Evolutionary conservation across 768 basidiomycete species (phyloP).

Genomic region (Tulasnella sp.): DNA sequence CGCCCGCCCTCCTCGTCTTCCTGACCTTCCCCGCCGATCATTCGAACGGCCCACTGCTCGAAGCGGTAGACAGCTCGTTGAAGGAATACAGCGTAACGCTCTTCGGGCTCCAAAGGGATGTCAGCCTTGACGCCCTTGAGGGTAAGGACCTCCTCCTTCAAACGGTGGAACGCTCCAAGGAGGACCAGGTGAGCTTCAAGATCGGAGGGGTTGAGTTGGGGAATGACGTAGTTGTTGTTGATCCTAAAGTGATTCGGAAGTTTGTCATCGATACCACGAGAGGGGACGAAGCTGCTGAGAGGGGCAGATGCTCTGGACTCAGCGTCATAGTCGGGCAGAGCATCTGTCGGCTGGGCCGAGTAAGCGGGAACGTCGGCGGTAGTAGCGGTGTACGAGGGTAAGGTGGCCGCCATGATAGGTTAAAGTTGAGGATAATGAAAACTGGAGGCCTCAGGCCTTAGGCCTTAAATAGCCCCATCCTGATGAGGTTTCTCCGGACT

Average conservation of each 20-base stretch:
- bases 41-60: conserved; percentile 17
- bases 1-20: not conserved
- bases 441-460: not conserved
- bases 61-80: conserved; percentile 20
- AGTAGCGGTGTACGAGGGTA: not conserved
- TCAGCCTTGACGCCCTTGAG: not conserved
- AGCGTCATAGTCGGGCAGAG: not conserved
- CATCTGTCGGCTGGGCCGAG: not conserved
- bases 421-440: no score
- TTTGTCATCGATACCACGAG: not conserved
- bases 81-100: conserved; percentile 15
- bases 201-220: conserved; percentile 20
- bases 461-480: not conserved
- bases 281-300: not conserved
- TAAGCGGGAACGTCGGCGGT: not conserved
- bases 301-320: not conserved
- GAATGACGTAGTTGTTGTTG: not conserved
- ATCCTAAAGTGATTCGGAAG: not conserved
- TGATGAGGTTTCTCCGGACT: not conserved
- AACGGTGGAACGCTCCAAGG: conserved; percentile 19
- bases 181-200: conserved; percentile 21
- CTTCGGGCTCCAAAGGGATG: not conserved
- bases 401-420: not conserved
- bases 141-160: conserved; percentile 11
- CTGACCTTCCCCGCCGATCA: not conserved